Base-by-base conservation (phyloP, 164 flowering plant genomes). In the Sedum album region DNA sequence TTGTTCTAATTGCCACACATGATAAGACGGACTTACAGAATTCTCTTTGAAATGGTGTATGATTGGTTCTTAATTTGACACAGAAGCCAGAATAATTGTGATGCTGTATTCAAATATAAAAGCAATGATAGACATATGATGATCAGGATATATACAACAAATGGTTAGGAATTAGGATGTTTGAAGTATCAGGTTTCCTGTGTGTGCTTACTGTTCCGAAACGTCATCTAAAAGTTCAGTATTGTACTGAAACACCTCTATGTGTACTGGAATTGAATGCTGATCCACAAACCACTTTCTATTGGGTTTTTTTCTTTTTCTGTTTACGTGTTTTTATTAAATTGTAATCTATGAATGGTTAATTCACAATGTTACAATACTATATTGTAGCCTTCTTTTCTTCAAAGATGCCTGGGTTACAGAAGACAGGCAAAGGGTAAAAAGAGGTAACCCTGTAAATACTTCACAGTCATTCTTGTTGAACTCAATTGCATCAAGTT, bases 331-430 rank as follows among this genome's bases (percentile, higher is more conserved):
- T 18, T 8, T 53, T 15, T 23, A 23, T 53, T 23, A 53, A n/a
- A 6, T 53, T 21, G 0, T 53, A 23, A 53, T 53, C 9, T 26
- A 26, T 28, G 35, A 9, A 25, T 13, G 31, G n/a, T 57, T 28
- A 26, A 57, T 57, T 57, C 33, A 57, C 33, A 17, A 57, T 57
- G 62, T 26, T 14, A 28, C 62, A 26, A 26, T 57, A 11, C 33
- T 57, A 20, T 30, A 2, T 33, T 28, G 62, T 38, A 82, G 85
- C 85, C 82, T 71, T 73, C 73, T 17, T 82, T 76, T 75, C 85
- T 82, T 57, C 78, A 71, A 63, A 77, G 85, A 76, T 78, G 82
- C 72, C 66, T 82, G 72, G 68, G 66, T 31, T 82, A 79, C 78
- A 79, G 78, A 71, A 73, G 75, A 61, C 78, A 72, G 66, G 78